Evolutionary conservation across 495 filamentous ascomycete genomes (phyloP).

Genomic region (Sphaerosporella brunnea): DNA sequence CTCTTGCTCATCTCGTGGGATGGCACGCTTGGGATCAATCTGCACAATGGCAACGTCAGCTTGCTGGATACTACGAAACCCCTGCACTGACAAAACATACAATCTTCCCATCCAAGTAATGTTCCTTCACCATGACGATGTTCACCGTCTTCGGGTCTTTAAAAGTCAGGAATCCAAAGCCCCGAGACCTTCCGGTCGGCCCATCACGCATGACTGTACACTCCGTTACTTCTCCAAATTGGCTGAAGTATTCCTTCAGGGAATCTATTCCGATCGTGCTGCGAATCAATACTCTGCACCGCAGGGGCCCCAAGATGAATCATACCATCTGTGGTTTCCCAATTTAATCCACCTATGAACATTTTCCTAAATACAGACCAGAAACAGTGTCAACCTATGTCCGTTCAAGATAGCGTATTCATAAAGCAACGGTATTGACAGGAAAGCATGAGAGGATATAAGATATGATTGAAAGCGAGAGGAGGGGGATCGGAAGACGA

Average conservation of each 20-base stretch:
- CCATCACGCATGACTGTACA: conserved; percentile 98
- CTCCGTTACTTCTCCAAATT: conserved; percentile 92
- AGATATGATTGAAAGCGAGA: conserved; percentile 17
- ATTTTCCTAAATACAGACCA: conserved; percentile 53
- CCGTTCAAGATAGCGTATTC: neutral
- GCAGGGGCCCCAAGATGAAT: conserved; percentile 13
- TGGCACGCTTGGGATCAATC: conserved; percentile 97
- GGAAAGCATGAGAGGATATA: neutral
- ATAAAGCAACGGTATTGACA: neutral
- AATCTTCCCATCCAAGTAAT: conserved; percentile 94
- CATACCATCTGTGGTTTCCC: conserved; percentile 98
- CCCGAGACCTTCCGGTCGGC: conserved; percentile 77
- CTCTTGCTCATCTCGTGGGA: conserved; percentile 93
- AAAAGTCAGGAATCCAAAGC: conserved; percentile 96
- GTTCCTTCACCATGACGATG: conserved; percentile 98
- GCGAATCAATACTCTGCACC: conserved; percentile 6
- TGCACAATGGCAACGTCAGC: too few species aligned
- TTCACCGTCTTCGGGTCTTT: conserved; percentile 94
- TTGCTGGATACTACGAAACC: too few species aligned
- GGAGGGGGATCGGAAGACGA: conserved; percentile 6
- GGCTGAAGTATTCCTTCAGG: conserved; percentile 93
- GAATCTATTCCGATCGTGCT: conserved; percentile 56
- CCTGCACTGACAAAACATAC: conserved; percentile 51
- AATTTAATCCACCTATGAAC: conserved; percentile 98
- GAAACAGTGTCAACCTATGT: conserved; percentile 1